Percentiles rank a stretch among this genome's conserved stretches.
These are phyloP conservation scores for Cornus florida DNA, from an alignment of 148 eudicot genomes.

Conservation along the genomic window DNA sequence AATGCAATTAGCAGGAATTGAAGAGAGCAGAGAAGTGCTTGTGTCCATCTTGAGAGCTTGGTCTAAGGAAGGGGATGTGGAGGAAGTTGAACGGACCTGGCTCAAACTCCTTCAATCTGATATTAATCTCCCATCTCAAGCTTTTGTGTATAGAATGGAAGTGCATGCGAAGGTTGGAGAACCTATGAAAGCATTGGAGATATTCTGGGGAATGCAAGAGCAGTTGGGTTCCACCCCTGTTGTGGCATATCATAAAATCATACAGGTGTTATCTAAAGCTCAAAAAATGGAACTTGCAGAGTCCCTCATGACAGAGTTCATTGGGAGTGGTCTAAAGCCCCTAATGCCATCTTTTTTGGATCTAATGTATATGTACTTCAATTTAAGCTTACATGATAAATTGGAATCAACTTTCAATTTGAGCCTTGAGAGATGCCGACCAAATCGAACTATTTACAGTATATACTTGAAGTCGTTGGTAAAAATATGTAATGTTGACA, in stretches of 20 bases:
- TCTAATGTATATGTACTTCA: slow-evolving; percentile 63
- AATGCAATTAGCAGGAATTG: slow-evolving; percentile 55
- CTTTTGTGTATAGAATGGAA: slow-evolving; percentile 79
- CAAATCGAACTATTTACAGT: slow-evolving; percentile 58
- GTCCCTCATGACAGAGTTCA: slow-evolving; percentile 72
- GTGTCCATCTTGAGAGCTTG: slow-evolving; percentile 82
- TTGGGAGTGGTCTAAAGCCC: slow-evolving; percentile 65
- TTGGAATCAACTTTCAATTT: slow-evolving; percentile 58
- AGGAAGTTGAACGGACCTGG: slow-evolving; percentile 76
- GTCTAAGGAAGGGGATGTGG: slow-evolving; percentile 75
- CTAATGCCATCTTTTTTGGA: slow-evolving; percentile 58
- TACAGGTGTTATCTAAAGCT: slow-evolving; percentile 69
- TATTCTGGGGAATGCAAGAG: slow-evolving; percentile 66
- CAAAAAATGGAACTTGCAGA: slow-evolving; percentile 62
- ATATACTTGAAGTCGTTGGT: slow-evolving; percentile 82
- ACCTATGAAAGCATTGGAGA: slow-evolving; percentile 53
- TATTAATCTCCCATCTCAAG: slow-evolving; percentile 60
- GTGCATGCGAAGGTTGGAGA: slow-evolving; percentile 63
- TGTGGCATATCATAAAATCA: slow-evolving; percentile 66
- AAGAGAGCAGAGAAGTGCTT: slow-evolving; percentile 68
- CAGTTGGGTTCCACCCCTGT: slow-evolving; percentile 37
- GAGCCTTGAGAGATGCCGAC: slow-evolving; percentile 60
- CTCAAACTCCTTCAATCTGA: slow-evolving; percentile 45
- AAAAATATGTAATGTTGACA: slow-evolving; percentile 45
- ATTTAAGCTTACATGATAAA: slow-evolving; percentile 58